These are phyloP conservation scores for Aurifilum marmelostoma DNA, from an alignment of 2,329 filamentous ascomycete species.

Conservation along the genomic window DNA sequence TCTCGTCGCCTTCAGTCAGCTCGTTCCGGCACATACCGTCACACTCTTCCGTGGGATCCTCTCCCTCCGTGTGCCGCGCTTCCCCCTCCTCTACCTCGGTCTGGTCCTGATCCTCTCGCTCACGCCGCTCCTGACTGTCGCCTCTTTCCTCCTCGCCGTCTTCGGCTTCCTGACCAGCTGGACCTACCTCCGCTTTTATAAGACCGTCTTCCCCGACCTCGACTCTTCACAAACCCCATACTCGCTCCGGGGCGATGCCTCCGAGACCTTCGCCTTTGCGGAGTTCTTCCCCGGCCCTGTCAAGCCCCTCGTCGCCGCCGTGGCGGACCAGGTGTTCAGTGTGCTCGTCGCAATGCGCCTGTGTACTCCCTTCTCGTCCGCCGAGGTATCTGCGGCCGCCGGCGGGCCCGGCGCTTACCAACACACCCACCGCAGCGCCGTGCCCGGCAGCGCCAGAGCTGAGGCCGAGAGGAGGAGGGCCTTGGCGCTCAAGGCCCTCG, in stretches of 20 bases:
- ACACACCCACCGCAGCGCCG: constrained; percentile 59
- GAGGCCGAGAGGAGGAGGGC: constrained; percentile 91
- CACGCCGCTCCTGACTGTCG: constrained; percentile 64
- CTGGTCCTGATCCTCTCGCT: constrained; percentile 67
- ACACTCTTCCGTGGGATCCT: constrained; percentile 87
- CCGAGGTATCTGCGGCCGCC: constrained; percentile 75
- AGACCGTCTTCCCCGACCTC: constrained; percentile 71
- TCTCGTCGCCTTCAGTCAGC: constrained; percentile 95
- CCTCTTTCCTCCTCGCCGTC: constrained; percentile 77
- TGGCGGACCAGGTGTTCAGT: constrained; percentile 77
- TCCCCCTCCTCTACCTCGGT: constrained; percentile 74
- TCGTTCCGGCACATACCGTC: constrained; percentile 95
- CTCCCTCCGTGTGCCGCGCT: constrained; percentile 80
- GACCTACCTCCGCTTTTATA: constrained; percentile 97
- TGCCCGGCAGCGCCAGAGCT: constrained; percentile 73
- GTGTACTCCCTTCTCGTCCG: constrained; percentile 82
- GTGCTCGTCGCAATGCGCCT: constrained; percentile 74
- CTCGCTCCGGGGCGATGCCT: constrained; percentile 83
- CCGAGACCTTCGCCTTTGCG: constrained; percentile 93
- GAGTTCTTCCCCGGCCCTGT: constrained; percentile 90
- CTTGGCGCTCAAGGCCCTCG: constrained; percentile 85
- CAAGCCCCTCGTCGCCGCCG: constrained; percentile 74
- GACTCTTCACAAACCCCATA: constrained; percentile 60
- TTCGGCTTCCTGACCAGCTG: constrained; percentile 86
- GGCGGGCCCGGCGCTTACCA: constrained; percentile 44